A percentile compares a stretch with the other conserved stretches of the same genome.
Evolutionary conservation across 768 basidiomycete genomes (phyloP).

Genomic region (Kwoniella sp.): DNA sequence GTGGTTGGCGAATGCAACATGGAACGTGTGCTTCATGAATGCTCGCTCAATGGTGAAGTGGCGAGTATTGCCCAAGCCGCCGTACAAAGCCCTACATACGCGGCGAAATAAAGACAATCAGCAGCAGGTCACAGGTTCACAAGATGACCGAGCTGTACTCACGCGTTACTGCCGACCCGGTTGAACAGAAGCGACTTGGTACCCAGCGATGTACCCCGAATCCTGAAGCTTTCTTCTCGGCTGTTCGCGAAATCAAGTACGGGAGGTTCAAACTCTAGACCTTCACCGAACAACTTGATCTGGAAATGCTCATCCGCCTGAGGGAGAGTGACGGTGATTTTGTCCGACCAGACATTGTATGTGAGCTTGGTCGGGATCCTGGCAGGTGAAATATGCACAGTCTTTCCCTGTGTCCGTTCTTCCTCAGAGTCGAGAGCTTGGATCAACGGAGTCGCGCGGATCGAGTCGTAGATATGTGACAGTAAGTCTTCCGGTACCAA

Average conservation of each 20-base stretch:
- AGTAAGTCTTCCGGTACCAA: conserved; percentile 75
- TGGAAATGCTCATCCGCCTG: conserved; percentile 78
- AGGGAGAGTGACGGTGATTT: conserved; percentile 81
- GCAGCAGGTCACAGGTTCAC: not conserved
- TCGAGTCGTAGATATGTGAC: conserved; percentile 75
- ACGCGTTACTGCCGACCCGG: conserved; percentile 79
- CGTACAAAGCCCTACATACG: conserved; percentile 61
- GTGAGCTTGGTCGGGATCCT: conserved; percentile 74
- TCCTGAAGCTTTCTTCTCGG: conserved; percentile 81
- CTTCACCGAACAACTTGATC: conserved; percentile 84
- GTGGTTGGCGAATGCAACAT: conserved; percentile 73
- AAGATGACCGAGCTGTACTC: conserved; percentile 49
- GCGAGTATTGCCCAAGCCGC: conserved; percentile 76
- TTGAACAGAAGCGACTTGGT: conserved; percentile 79
- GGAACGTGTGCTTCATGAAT: conserved; percentile 97
- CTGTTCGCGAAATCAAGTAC: conserved; percentile 76
- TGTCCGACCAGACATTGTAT: conserved; percentile 84
- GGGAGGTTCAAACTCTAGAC: conserved; percentile 83
- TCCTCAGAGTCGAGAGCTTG: conserved; percentile 63
- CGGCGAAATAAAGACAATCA: not conserved
- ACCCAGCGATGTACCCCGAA: conserved; percentile 84
- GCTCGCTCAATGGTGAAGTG: conserved; percentile 63
- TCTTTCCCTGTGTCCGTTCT: conserved; percentile 56
- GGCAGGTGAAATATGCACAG: conserved; percentile 63
- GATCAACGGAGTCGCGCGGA: conserved; percentile 65